Base-by-base conservation (phyloP, 345 rosid genomes). In the Rhizophora mangle region DNA sequence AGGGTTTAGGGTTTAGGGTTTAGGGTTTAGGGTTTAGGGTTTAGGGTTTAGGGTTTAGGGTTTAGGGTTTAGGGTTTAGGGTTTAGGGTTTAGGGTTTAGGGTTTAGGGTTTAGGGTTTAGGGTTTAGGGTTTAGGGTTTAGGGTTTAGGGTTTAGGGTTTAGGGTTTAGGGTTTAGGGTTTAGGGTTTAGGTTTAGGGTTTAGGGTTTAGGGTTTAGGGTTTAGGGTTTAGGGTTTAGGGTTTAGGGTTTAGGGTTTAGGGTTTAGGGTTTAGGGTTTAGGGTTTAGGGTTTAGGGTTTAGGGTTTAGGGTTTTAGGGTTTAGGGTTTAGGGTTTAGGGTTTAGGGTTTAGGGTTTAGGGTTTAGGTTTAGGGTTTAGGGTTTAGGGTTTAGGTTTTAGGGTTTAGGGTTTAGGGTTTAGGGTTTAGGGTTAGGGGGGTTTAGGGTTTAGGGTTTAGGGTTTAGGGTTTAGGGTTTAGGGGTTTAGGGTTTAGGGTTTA, bases 251-350 rank as follows among this genome's bases (percentile, higher is more conserved):
- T 29, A 29, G 30, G 30, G n/a, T 29, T 29, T n/a, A 60, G 63
- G 37, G 37, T 60, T 60, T 29, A 60, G 63, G 63, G 63, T 60
- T 27, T 6, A 27, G 36, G 63, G 63, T 60, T 60, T 64, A 30
- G 59, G 58, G 59, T 65, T 65, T 47, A 49, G 68, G 68, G 57
- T 65, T 65, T 11, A 19, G 58, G 58, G 36, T 65, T 65, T 24
- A 31, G 27, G 61, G 60, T 56, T 57, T n/a, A 21, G 61, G 61
- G 61, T 57, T 57, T n/a, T n/a, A n/a, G 61, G 61, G 61, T 57
- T 57, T n/a, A 21, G 61, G 27, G 61, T 57, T 57, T n/a, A n/a
- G 61, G 61, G 61, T 57, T 57, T 8, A 15, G 61, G 61, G n/a
- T 11, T 57, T n/a, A n/a, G 61, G 61, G 61, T 57, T 57, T 57